These are phyloP conservation scores for Takakia lepidozioides DNA, from an alignment of 225 moss, liverwort and hornwort genomes.

Conservation along the genomic window DNA sequence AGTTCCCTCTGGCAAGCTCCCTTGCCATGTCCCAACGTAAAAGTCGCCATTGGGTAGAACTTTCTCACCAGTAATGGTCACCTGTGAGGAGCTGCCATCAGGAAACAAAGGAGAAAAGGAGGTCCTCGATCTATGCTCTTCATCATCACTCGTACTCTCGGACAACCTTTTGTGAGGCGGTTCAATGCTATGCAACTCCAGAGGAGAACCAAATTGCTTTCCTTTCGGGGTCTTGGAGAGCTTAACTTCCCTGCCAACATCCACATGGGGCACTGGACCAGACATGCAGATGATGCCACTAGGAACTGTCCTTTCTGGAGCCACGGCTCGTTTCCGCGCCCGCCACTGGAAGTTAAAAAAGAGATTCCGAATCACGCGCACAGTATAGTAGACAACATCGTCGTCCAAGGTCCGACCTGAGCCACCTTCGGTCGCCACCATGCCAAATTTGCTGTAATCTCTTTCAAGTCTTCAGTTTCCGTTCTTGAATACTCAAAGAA, in stretches of 20 bases:
- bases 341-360: constrained; percentile 88
- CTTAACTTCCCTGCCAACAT: constrained; percentile 79
- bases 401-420: constrained; percentile 39
- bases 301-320: constrained; percentile 76
- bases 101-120: too few relatives aligned
- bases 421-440: constrained; percentile 47
- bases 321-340: constrained; percentile 88
- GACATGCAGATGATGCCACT: constrained; percentile 95
- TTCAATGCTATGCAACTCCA: too few relatives aligned
- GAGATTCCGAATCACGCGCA: constrained; percentile 64
- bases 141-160: too few relatives aligned
- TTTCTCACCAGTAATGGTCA: constrained; percentile 73
- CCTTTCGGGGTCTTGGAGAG: constrained; percentile 10
- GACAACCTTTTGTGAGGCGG: too few relatives aligned
- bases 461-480: too few relatives aligned
- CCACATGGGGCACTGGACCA: constrained; percentile 85
- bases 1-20: constrained; percentile 86
- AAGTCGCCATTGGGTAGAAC: constrained; percentile 94
- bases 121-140: too few relatives aligned
- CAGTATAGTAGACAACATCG: constrained; percentile 45
- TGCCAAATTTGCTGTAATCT: constrained; percentile 29
- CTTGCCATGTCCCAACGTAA: constrained; percentile 98
- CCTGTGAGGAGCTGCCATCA: too few relatives aligned
- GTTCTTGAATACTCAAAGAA: too few relatives aligned
- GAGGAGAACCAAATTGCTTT: too few relatives aligned